Conservation (phyloP, 2,329 filamentous ascomycete genomes). For the Fusarium sp. region DNA sequence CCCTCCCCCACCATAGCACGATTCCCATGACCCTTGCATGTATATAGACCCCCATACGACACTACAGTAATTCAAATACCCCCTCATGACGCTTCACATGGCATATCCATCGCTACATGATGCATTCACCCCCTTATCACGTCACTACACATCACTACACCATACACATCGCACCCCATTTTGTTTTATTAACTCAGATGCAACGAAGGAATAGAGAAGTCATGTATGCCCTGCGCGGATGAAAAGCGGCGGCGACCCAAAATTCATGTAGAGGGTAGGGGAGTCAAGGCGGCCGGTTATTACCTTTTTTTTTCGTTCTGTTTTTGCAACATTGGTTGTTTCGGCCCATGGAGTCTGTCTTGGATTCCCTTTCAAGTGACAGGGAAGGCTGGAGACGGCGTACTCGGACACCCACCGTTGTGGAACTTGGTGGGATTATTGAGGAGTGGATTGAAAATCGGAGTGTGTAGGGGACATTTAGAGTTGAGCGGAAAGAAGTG, state of each 20-base stretch:
- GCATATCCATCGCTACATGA: conserved; percentile 44
- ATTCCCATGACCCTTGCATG: conserved; percentile 57
- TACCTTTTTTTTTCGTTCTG: conserved; percentile 37
- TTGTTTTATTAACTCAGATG: conserved; percentile 47
- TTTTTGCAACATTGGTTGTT: conserved; percentile 44
- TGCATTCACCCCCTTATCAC: conserved; percentile 41
- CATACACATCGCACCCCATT: conserved; percentile 47
- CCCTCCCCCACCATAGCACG: conserved; percentile 51
- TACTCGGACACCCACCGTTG: conserved; percentile 42
- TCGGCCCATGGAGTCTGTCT: conserved; percentile 41
- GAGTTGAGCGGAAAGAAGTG: conserved; percentile 43
- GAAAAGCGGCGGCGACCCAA: conserved; percentile 54
- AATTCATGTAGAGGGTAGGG: conserved; percentile 59
- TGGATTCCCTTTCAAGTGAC: conserved; percentile 56
- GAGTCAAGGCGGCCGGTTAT: conserved; percentile 55
- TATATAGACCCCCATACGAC: conserved; percentile 56
- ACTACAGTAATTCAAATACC: conserved; percentile 58
- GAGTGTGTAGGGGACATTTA: conserved; percentile 50
- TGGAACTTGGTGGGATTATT: conserved; percentile 36
- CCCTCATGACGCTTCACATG: conserved; percentile 53
- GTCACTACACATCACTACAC: conserved; percentile 40
- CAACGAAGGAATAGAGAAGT: conserved; percentile 59
- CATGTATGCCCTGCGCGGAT: conserved; percentile 57
- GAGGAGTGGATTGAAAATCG: conserved; percentile 43
- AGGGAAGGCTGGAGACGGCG: conserved; percentile 47